phyloP scores from a whole-genome alignment of 257 asterid species.

The Solanum clarkiae region DNA sequence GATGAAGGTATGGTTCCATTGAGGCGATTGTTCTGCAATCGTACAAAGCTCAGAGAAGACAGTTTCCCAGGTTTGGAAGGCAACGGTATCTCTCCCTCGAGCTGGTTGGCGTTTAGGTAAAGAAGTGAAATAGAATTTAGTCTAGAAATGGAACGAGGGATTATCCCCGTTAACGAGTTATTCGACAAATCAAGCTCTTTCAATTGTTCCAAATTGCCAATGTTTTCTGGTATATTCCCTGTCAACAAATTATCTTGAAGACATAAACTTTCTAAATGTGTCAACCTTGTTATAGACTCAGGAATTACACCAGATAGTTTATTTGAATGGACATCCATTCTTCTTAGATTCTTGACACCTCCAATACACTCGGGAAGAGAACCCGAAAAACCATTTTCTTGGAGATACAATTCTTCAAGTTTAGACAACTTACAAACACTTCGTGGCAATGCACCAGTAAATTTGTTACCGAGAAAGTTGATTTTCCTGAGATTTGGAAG shows the following conservation, averaged over 20 bases:
- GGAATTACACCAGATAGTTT: conserved; percentile 33
- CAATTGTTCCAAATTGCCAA: conserved; percentile 31
- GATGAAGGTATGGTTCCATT: conserved; percentile 30
- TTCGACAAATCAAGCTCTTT: conserved; percentile 37
- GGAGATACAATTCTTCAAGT: conserved; percentile 30
- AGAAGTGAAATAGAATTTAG: conserved; percentile 9
- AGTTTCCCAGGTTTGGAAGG: conserved; percentile 9
- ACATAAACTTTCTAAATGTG: conserved; percentile 13
- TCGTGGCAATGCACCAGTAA: conserved; percentile 37
- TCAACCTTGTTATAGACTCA: conserved; percentile 15
- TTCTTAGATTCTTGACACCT: conserved; percentile 18
- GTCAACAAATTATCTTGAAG: conserved; percentile 29
- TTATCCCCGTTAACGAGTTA: conserved; percentile 33
- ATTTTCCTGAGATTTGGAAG: conserved; percentile 32
- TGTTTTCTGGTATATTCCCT: conserved; percentile 28
- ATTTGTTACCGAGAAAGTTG: conserved; percentile 14
- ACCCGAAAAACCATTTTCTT: conserved; percentile 31
- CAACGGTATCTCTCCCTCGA: conserved; percentile 37
- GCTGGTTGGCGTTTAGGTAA: conserved; percentile 29
- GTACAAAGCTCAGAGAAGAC: conserved; percentile 27
- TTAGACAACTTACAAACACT: conserved; percentile 31
- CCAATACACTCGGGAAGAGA: conserved; percentile 29
- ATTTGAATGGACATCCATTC: conserved; percentile 26
- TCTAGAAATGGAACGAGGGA: conserved; percentile 35
- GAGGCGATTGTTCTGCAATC: conserved; percentile 26